These are phyloP conservation scores for Alternaria solani DNA, from an alignment of 2,329 filamentous ascomycete genomes.

Conservation along the genomic window DNA sequence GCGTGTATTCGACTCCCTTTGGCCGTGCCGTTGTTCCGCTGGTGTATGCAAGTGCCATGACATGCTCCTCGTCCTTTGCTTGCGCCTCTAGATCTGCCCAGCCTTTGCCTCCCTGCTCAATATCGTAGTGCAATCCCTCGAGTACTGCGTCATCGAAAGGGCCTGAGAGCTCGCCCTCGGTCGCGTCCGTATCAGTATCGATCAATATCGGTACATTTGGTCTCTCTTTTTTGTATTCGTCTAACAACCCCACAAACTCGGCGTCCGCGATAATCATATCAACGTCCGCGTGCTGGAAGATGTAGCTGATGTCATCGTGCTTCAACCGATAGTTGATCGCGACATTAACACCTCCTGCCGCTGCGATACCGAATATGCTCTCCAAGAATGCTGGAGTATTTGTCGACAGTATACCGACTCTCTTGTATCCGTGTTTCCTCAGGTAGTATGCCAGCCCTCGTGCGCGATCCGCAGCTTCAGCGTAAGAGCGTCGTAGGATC, in stretches of 20 bases:
- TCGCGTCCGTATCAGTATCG: conserved; percentile 83
- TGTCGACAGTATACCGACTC: conserved; percentile 85
- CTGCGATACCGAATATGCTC: conserved; percentile 84
- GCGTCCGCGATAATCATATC: conserved; percentile 87
- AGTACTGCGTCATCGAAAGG: conserved; percentile 84
- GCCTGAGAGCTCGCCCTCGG: conserved; percentile 75
- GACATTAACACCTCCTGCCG: conserved; percentile 80
- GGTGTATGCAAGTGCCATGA: conserved; percentile 90
- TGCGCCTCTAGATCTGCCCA: conserved; percentile 81
- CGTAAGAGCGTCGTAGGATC: conserved; percentile 78
- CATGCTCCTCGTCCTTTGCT: conserved; percentile 76
- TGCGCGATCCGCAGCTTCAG: conserved; percentile 83
- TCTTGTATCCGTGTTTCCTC: conserved; percentile 73
- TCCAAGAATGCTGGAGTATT: conserved; percentile 97
- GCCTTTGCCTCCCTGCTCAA: conserved; percentile 68
- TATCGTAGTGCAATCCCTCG: conserved; percentile 79
- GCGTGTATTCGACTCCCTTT: conserved; percentile 92
- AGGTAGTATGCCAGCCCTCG: conserved; percentile 89
- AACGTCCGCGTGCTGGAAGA: conserved; percentile 85
- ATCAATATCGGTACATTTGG: conserved; percentile 75
- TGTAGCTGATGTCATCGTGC: conserved; percentile 85
- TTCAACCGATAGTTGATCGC: conserved; percentile 78
- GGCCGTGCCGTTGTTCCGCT: conserved; percentile 90
- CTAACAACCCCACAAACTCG: conserved; percentile 77
- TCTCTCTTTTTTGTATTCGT: conserved; percentile 68